Base-by-base conservation (phyloP, 2,329 filamentous ascomycete species). In the Epichloe sibirici region DNA sequence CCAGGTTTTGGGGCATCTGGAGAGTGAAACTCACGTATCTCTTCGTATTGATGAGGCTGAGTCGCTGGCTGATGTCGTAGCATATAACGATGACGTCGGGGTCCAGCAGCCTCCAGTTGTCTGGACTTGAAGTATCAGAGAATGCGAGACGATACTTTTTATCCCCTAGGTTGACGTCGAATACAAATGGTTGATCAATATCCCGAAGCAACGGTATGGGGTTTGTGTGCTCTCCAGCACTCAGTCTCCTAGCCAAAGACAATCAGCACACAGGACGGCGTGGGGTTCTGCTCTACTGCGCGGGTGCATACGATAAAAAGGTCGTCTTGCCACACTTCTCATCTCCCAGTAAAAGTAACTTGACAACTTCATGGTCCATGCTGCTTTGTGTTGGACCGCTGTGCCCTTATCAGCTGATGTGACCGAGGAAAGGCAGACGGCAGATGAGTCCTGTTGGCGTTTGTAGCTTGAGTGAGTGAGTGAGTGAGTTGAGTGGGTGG, bases 71-170 rank as follows among this genome's bases (percentile, higher is more conserved):
- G 59, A 83, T 81, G 60, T 82, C 79, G 60, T 78, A 83, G 65
- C 80, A 83, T 53, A 83, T 66, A 31, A 82, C 67, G 49, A 82
- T 66, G 34, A 83, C 66, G 62, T 83, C 75, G 0, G 81, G 81
- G 13, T 71, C 71, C 17, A 82, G 67, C n/a, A 76, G 67, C 46
- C 69, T 74, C 81, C 81, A 84, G 61, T 73, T 77, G 25, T 78
- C 74, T 4, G 80, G 78, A 58, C 72, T 73, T 8, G 75, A 73
- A 1, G 79, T 82, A 61, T 83, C 81, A 57, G 74, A 76, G 59
- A 83, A 81, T 60, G 81, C 76, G 56, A 83, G 71, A 28, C 76
- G 72, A 60, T 77, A 79, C 12, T 56, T 59, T n/a, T 56, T 58
- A 7, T 49, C 50, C 8, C 68, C 64, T 12, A 68, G 61, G 45